Conservation (phyloP, 2,329 filamentous ascomycete genomes). For the Microsporum audouinii region DNA sequence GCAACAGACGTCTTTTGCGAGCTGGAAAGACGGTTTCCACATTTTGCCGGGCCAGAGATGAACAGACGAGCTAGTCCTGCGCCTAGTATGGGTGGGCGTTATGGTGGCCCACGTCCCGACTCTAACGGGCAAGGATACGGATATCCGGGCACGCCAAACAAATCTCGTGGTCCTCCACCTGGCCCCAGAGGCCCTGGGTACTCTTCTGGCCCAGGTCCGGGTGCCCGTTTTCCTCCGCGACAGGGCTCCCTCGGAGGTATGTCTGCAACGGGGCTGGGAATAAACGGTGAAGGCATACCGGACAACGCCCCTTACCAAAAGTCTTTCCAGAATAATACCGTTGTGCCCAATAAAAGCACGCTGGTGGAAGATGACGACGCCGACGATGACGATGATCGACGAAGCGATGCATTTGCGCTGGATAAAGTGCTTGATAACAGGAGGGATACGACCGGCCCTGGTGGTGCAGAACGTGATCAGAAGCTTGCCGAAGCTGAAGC, state of each 20-base stretch:
- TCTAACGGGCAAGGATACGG: constrained; percentile 17
- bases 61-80: constrained; percentile 59
- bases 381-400: constrained; percentile 43
- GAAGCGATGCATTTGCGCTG: constrained; percentile 54
- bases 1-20: constrained; percentile 96
- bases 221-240: constrained; percentile 29
- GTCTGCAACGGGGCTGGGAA: constrained; percentile 33
- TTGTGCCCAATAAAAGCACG: constrained; percentile 93
- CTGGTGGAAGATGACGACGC: constrained; percentile 95
- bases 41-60: constrained; percentile 60
- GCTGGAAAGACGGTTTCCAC: constrained; percentile 77
- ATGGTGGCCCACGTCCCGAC: constrained; percentile 13
- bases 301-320: constrained; percentile 65
- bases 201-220: constrained; percentile 26
- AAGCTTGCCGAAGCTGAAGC: constrained; percentile 69
- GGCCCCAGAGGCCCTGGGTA: constrained; percentile 25
- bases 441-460: constrained; percentile 39
- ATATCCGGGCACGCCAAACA: constrained; percentile 22
- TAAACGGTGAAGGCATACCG: constrained; percentile 48
- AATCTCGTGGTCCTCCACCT: constrained; percentile 33
- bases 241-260: constrained; percentile 28
- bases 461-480: constrained; percentile 48
- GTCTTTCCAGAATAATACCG: constrained; percentile 88
- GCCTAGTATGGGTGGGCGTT: constrained; percentile 33
- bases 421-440: constrained; percentile 39